Base-by-base conservation (phyloP, 176 grass and related monocot species). In the Alopecurus myosuroides region DNA sequence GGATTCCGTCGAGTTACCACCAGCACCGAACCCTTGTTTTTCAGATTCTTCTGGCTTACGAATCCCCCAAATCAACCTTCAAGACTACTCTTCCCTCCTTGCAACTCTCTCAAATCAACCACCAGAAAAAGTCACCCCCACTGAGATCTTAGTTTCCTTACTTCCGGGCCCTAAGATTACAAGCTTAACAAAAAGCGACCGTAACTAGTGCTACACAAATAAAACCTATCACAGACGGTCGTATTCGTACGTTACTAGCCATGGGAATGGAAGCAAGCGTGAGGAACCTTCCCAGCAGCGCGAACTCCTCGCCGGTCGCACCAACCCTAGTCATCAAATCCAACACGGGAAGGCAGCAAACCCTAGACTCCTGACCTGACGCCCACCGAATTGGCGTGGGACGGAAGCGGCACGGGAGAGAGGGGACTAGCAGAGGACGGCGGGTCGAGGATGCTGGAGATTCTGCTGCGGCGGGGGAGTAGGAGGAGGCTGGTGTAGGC, bases 191-290 rank as follows among this genome's bases (percentile, higher is more conserved):
- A 34, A 36, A 1, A 42, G 2, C 35, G 26, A 45, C 18, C 8
- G 25, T 6, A 46, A 56, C 61, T 78, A 17, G 58, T 45, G 28
- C 46, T 70, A 56, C 46, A 61, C 64, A 45, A 70, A 22, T 71
- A 52, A 46, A 52, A 57, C 19, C 56, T 74, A 90, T 55, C 28
- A 55, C 48, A 30, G 70, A 71, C 75, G 75, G 84, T 79, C 63
- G 76, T 86, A 86, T 86, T 78, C 84, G 84, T 71, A 78, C 52
- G 14, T 79, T 86, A 35, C 84, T 76, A 41, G 84, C 84, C 84
- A 86, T 86, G 63, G 74, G 49, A 60, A 66, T 12, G 51, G 64
- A 86, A 45, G 64, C 6, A 26, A 86, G 64, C 75, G 45, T 53
- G 66, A 86, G 61, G 76, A 86, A 86, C 51, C 76, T 51, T 34